These are phyloP conservation scores for Acer yangbiense DNA, from an alignment of 345 rosid species.

Conservation along the genomic window DNA sequence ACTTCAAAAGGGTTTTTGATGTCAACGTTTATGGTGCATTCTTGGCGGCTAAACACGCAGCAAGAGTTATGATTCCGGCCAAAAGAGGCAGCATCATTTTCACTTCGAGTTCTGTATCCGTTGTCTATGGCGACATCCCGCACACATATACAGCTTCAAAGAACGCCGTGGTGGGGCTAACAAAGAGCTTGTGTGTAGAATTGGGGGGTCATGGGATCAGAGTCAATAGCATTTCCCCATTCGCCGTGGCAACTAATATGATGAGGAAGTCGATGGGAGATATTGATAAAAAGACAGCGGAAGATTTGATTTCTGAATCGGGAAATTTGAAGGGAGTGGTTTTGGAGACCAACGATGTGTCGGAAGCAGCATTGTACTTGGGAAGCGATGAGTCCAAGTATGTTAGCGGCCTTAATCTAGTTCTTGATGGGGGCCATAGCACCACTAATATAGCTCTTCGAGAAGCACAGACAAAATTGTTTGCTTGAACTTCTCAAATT, in stretches of 20 bases:
- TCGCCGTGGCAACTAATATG: constrained; percentile 1
- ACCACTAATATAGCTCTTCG: too few species aligned
- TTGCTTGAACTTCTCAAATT: too few species aligned
- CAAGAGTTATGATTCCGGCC: constrained; percentile 22
- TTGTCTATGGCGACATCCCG: not conserved
- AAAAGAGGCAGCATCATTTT: constrained; percentile 8
- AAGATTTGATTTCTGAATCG: not conserved
- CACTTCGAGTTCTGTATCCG: constrained; percentile 8
- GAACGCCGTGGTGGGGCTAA: constrained; percentile 24
- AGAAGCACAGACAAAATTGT: too few species aligned
- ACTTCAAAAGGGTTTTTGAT: constrained; percentile 22
- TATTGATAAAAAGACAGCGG: too few species aligned
- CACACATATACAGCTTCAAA: constrained; percentile 23
- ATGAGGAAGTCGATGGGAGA: not conserved
- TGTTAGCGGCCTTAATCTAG: constrained; percentile 44
- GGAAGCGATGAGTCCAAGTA: constrained; percentile 47
- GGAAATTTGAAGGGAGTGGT: constrained; percentile 8
- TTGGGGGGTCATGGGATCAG: constrained; percentile 25
- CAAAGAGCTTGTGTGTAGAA: constrained; percentile 28
- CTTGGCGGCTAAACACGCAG: constrained; percentile 26
- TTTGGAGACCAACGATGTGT: constrained; percentile 12
- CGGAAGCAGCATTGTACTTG: constrained; percentile 22
- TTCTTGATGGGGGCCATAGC: constrained; percentile 9
- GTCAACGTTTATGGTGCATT: constrained; percentile 15
- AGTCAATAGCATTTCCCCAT: constrained; percentile 23